Evolutionary conservation across 1,284 basidiomycete genomes (phyloP).

Genomic region (Malassezia slooffiae): DNA sequence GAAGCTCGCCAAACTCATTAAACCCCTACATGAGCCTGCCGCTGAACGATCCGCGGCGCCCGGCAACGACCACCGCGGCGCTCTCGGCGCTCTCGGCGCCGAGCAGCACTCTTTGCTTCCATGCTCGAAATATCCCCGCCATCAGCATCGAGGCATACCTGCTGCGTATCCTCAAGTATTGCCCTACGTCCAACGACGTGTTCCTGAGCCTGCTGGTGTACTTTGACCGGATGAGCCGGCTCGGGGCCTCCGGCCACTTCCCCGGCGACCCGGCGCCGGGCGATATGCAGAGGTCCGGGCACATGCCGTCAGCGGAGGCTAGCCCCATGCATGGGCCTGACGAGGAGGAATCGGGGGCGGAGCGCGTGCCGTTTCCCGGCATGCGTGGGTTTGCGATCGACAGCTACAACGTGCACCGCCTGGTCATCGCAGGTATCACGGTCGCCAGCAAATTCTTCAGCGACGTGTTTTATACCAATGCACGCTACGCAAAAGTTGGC

Average conservation of each 20-base stretch:
- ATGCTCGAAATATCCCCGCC: constrained; percentile 86
- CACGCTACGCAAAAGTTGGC: constrained; percentile 93
- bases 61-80: constrained; percentile 60
- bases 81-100: constrained; percentile 64
- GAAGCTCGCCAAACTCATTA: not conserved
- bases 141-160: constrained; percentile 92
- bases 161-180: constrained; percentile 90
- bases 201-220: constrained; percentile 88
- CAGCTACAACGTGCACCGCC: constrained; percentile 86
- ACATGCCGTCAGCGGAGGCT: not conserved
- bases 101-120: constrained; percentile 77
- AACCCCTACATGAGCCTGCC: constrained; percentile 21
- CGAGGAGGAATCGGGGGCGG: not conserved
- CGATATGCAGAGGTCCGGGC: not conserved
- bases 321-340: not conserved
- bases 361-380: constrained; percentile 19
- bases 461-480: constrained; percentile 99
- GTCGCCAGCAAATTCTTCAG: constrained; percentile 98
- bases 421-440: constrained; percentile 93
- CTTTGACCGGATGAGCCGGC: constrained; percentile 68
- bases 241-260: constrained; percentile 11
- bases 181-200: constrained; percentile 94
- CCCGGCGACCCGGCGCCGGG: constrained; percentile 6
- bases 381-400: constrained; percentile 77
- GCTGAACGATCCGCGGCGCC: constrained; percentile 24